Conservation (phyloP, 1,284 basidiomycete genomes). For the Ustilago cynodontis region DNA sequence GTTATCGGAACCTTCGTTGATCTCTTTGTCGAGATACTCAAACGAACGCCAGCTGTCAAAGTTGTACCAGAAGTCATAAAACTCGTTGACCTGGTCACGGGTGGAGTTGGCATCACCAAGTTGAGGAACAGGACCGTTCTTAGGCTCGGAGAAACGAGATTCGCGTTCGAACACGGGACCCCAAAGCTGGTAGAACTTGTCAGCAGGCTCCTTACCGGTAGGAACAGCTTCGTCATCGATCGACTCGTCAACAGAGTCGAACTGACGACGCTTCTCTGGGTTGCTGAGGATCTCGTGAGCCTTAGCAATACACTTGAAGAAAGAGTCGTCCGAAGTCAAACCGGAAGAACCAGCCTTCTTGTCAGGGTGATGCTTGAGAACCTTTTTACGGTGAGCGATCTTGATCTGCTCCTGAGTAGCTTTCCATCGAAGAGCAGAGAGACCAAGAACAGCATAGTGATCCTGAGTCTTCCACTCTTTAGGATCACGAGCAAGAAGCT, state of each 20-base stretch:
- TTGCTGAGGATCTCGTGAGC: conserved; percentile 91
- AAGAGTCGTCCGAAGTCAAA: conserved; percentile 90
- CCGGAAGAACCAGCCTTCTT: conserved; percentile 87
- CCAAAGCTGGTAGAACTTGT: conserved; percentile 77
- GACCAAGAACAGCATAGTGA: conserved; percentile 94
- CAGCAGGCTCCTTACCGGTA: conserved; percentile 72
- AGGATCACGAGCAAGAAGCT: conserved; percentile 83
- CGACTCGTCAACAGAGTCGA: conserved; percentile 93
- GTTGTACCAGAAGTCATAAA: conserved; percentile 99
- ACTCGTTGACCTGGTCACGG: conserved; percentile 87
- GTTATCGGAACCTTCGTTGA: conserved; percentile 95
- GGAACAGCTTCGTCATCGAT: conserved; percentile 76
- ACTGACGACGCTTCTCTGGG: conserved; percentile 89
- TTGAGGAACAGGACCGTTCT: conserved; percentile 84
- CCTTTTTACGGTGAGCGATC: conserved; percentile 98
- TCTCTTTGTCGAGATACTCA: conserved; percentile 98
- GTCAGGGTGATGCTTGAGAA: conserved; percentile 98
- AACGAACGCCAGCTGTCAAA: conserved; percentile 99
- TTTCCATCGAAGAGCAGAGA: conserved; percentile 88
- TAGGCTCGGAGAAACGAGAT: conserved; percentile 82
- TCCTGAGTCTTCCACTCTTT: conserved; percentile 99
- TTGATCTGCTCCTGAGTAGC: conserved; percentile 94
- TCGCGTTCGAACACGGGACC: conserved; percentile 89
- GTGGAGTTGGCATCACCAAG: conserved; percentile 81
- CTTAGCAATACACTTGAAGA: conserved; percentile 99